Evolutionary conservation across 768 basidiomycete species (phyloP), one percentile per base, ranked within the genome.

Genomic region (Hortiboletus flavorubellus): DNA sequence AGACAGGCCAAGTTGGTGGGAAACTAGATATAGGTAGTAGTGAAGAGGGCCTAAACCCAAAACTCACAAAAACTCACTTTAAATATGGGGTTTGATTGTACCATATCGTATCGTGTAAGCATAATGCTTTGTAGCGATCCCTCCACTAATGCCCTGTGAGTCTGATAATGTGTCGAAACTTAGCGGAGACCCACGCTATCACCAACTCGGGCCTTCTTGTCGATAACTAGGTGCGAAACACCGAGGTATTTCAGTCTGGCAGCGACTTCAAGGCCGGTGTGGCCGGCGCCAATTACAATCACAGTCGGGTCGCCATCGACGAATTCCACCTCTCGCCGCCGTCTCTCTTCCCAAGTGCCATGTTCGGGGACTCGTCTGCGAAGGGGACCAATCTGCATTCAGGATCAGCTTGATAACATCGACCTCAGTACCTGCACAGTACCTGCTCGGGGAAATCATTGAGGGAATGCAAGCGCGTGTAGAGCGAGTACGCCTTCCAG

Each of bases 171-270:
- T 21, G 37, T 14, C 11, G 1, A 31, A 49, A 23, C 11, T 16
- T 26, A 12, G 9, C 14, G 1, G 2, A 4, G 8, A 62, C 67
- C 48, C 44, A 68, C 67, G 41, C 48, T 78, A 59, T 84, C 81
- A 2, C 86, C 84, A 10, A 84, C 68, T 5, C 78, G 71, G 15
- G 70, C 50, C 51, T 81, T 78, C 61, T 73, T 75, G 58, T 88
- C 87, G 14, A 87, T 71, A n/a, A 86, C 67, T 10, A 92, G 70
- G 1, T 78, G 72, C 2, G 73, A 61, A 12, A 91, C 69, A 18
- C 79, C 82, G 26, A 89, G 71, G 40, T 74, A 75, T 61, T 84
- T 84, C 51, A 91, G 71, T n/a, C 86, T 75, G 2, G 86, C 85
- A 0, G 87, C 86, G 2, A 82, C 64, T 39, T 78, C 80, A 30